These are phyloP conservation scores for Pugionium cornutum DNA, from an alignment of 345 rosid species.

Conservation along the genomic window DNA sequence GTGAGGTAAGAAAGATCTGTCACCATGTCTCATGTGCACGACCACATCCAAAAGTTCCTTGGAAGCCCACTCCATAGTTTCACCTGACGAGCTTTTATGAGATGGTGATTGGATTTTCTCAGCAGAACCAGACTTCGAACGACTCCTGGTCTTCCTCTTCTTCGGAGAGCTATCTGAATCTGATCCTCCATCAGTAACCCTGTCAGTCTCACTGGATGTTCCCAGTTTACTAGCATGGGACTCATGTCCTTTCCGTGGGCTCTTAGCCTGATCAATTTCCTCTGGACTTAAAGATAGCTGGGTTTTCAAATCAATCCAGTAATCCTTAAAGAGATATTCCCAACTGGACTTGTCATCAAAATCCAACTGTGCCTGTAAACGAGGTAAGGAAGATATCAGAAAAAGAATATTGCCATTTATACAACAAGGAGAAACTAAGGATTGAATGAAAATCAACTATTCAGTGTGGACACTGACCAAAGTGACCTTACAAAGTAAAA, in stretches of 20 bases:
- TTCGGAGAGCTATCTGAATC: constrained; percentile 74
- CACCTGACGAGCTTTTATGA: constrained; percentile 46
- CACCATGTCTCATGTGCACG: constrained; percentile 90
- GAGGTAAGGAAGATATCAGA: constrained; percentile 13
- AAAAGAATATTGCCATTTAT: constrained; percentile 23
- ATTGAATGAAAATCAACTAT: constrained; percentile 22
- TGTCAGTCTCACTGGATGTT: constrained; percentile 50
- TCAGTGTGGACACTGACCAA: constrained; percentile 6
- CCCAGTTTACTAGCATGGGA: constrained; percentile 55
- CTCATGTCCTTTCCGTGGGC: constrained; percentile 74
- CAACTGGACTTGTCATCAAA: constrained; percentile 94
- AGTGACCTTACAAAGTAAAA: constrained; percentile 12
- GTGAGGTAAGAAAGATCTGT: constrained; percentile 70
- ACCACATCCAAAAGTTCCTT: constrained; percentile 92
- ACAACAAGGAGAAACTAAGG: constrained; percentile 10
- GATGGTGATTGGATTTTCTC: constrained; percentile 45
- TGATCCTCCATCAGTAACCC: constrained; percentile 58
- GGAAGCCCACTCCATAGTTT: constrained; percentile 80
- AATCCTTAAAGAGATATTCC: constrained; percentile 99
- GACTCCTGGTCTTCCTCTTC: constrained; percentile 74
- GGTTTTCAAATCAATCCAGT: constrained; percentile 80
- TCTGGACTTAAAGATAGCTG: constrained; percentile 65
- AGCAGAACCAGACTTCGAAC: constrained; percentile 52
- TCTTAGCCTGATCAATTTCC: constrained; percentile 71
- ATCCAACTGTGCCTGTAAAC: constrained; percentile 70